Percentiles rank a stretch among this genome's conserved stretches.
phyloP scores from a whole-genome alignment of 1,284 basidiomycete species.

The Inonotus obliquus region DNA sequence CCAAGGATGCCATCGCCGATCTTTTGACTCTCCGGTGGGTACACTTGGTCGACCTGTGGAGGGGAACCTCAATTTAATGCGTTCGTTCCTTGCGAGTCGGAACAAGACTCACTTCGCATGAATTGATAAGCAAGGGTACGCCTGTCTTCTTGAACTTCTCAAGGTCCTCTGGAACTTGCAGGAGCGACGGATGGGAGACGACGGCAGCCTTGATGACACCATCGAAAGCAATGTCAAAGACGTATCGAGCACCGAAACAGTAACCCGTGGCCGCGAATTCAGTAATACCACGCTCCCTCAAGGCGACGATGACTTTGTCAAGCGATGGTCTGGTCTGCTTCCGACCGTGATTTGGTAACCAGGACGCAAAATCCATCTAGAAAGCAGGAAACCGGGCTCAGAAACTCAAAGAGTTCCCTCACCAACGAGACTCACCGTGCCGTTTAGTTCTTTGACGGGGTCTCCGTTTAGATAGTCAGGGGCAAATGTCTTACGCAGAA shows the following conservation, averaged over 20 bases:
- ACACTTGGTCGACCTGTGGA: constrained; percentile 36
- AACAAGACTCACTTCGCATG: constrained; percentile 36
- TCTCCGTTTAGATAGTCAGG: constrained; percentile 63
- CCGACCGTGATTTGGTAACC: constrained; percentile 45
- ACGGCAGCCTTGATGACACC: constrained; percentile 48
- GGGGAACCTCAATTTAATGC: neutral
- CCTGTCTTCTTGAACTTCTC: constrained; percentile 50
- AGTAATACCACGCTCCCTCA: constrained; percentile 56
- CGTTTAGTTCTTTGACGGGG: constrained; percentile 37
- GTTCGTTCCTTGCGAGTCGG: neutral
- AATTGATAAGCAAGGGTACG: constrained; percentile 59
- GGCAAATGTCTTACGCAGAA: constrained; percentile 40
- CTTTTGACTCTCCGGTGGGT: constrained; percentile 43
- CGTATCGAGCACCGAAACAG: constrained; percentile 66
- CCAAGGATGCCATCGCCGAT: constrained; percentile 54
- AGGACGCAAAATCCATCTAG: constrained; percentile 41
- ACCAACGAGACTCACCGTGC: constrained; percentile 30
- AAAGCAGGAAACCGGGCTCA: neutral
- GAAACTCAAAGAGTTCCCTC: constrained; percentile 1
- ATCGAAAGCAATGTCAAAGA: constrained; percentile 67
- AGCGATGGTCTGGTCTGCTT: constrained; percentile 46
- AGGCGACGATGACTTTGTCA: constrained; percentile 51
- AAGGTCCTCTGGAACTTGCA: constrained; percentile 57
- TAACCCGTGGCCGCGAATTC: constrained; percentile 60
- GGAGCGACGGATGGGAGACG: constrained; percentile 64